A percentile compares a stretch with the other conserved stretches of the same genome.
Conservation (phyloP, 2,329 filamentous ascomycete genomes). For the Phialophora tarda region DNA sequence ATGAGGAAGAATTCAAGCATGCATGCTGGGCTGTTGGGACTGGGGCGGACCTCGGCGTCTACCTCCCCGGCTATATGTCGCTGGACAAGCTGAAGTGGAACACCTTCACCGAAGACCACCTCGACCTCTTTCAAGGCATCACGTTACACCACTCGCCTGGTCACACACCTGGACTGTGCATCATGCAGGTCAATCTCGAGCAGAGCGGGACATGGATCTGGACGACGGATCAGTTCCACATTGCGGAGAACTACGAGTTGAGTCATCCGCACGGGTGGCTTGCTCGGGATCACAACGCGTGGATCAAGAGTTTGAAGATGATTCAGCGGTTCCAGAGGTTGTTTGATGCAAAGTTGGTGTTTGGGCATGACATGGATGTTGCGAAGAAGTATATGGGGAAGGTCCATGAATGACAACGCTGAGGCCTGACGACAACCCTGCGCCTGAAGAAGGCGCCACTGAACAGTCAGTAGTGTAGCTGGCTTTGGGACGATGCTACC, state of each 20-base stretch:
- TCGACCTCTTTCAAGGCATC: conserved; percentile 51
- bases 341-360: conserved; percentile 44
- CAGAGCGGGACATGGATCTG: conserved; percentile 49
- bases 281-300: conserved; percentile 47
- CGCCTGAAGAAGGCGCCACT: neutral
- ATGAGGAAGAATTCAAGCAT: conserved; percentile 55
- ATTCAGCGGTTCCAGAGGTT: conserved; percentile 44
- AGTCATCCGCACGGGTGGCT: conserved; percentile 47
- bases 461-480: neutral
- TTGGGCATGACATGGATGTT: conserved; percentile 44
- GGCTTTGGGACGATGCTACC: neutral
- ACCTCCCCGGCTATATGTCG: conserved; percentile 47
- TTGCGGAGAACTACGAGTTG: conserved; percentile 49
- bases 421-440: neutral
- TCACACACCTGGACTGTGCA: conserved; percentile 46
- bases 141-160: conserved; percentile 47
- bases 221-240: conserved; percentile 51
- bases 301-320: conserved; percentile 46
- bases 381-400: conserved; percentile 33
- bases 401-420: conserved; percentile 18
- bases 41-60: conserved; percentile 49
- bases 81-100: conserved; percentile 51
- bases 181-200: conserved; percentile 48
- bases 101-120: conserved; percentile 48
- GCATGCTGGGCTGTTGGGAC: conserved; percentile 55